Base-by-base conservation (phyloP, 495 filamentous ascomycete genomes). In the Penicillium daleae region DNA sequence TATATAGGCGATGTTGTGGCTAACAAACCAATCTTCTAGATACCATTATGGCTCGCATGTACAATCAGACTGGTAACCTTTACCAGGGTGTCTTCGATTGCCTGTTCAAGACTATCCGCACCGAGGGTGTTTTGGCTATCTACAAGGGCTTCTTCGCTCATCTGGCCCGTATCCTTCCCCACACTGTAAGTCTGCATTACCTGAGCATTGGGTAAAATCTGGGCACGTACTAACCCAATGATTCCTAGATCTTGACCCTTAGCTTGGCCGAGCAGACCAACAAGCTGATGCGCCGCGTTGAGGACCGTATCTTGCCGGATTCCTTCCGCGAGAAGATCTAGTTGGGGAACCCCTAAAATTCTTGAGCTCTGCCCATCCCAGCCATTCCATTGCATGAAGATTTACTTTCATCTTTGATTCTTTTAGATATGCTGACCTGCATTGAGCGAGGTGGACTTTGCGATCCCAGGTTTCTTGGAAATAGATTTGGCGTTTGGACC, bases 91-190 rank as follows among this genome's bases (percentile, higher is more conserved):
- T 93, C 0, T 92, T 95, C 61, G 95, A 99, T 77, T 99, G 95
- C 74, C 74, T 97, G 46, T 86, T 82, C 70, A 92, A 97, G 80
- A 99, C 95, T 0, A 83, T 99, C 66, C 86, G 86, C 71, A 97
- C 92, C 0, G 95, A 99, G 73, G 95, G 95, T 24, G 65, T 96
- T 27, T 74, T 98, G 31, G 95, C 95, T 59, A 94, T 99, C 52
- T 99, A 99, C 80, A 99, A 99, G 81, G 95, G 95, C 60, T 97
- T 92, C 81, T 89, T 97, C 66, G 96, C 95, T 21, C 95, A 99
- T 79, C 76, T 99, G 56, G 92, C 96, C 22, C 82, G 95, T 62
- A 98, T 99, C 59, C 78, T 98, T 57, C 95, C 95, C 29, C 95
- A 99, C 71, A 99, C 95, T 21, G 86, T 89, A 70, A 71, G 81